A percentile compares a stretch with the other conserved stretches of the same genome.
phyloP scores from a whole-genome alignment of 352 stramenopile species.

The Globisporangium alternatum region DNA sequence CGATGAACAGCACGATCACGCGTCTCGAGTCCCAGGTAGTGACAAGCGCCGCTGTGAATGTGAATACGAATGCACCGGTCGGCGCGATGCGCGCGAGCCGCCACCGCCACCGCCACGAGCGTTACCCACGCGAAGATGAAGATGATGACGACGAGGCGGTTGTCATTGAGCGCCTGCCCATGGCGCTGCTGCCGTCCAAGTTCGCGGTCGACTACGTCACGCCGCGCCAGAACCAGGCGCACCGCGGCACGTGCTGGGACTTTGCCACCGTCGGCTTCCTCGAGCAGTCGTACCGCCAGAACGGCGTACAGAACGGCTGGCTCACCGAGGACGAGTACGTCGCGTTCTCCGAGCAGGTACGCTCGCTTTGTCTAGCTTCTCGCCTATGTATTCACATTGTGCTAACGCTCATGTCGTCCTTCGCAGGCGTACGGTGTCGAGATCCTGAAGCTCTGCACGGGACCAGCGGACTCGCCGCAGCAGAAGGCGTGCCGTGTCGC shows the following conservation, averaged over 20 bases:
- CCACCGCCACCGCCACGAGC: constrained; percentile 5
- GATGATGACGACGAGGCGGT: neutral
- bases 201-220: constrained; percentile 80
- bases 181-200: constrained; percentile 73
- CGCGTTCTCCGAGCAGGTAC: too few species aligned
- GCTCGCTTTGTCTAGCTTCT: too few species aligned
- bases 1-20: constrained; percentile 70
- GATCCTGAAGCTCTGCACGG: too few species aligned
- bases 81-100: constrained; percentile 6
- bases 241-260: constrained; percentile 81
- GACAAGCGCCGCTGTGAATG: neutral
- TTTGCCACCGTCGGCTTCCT: constrained; percentile 78
- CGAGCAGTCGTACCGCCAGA: constrained; percentile 74
- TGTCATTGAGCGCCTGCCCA: constrained; percentile 38
- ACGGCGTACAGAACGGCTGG: constrained; percentile 65
- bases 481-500: too few species aligned
- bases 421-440: too few species aligned
- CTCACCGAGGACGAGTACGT: constrained; percentile 59
- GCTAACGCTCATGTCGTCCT: too few species aligned
- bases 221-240: constrained; percentile 66
- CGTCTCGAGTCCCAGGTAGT: constrained; percentile 38
- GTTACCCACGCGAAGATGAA: constrained; percentile 11
- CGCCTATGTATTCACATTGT: too few species aligned
- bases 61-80: neutral
- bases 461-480: too few species aligned